Conservation (phyloP, 306 rosid species). For the Cajanus cajan region DNA sequence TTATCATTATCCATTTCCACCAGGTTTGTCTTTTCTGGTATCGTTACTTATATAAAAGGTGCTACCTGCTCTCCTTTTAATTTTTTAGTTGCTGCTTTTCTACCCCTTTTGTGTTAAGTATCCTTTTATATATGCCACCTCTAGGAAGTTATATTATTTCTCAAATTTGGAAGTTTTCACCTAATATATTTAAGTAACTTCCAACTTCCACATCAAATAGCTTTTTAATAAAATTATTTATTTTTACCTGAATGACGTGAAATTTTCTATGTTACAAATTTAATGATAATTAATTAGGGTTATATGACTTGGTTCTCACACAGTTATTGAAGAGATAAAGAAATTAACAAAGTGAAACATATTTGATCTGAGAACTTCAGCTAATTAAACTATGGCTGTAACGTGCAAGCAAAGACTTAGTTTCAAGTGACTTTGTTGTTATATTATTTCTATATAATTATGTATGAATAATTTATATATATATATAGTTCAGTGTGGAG, state of each 20-base stretch:
- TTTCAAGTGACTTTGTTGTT: not conserved
- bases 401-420: slow-evolving; percentile 23
- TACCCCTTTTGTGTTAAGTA: no score
- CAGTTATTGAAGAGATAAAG: not conserved
- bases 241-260: no score
- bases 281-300: not conserved
- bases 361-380: not conserved
- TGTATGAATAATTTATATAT: no score
- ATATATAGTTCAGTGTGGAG: not conserved
- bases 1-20: not conserved
- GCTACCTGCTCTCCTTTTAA: not conserved
- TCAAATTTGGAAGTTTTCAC: no score
- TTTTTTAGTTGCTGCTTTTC: no score
- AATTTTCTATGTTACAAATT: not conserved
- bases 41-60: not conserved
- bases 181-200: no score
- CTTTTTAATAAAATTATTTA: no score
- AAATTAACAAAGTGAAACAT: not conserved
- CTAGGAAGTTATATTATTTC: no score
- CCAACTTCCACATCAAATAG: no score
- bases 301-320: not conserved
- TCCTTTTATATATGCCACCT: no score
- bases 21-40: not conserved
- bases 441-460: not conserved
- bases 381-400: not conserved